Evolutionary conservation across 306 rosid species (phyloP).

Genomic region (Mimosa bimucronata): DNA sequence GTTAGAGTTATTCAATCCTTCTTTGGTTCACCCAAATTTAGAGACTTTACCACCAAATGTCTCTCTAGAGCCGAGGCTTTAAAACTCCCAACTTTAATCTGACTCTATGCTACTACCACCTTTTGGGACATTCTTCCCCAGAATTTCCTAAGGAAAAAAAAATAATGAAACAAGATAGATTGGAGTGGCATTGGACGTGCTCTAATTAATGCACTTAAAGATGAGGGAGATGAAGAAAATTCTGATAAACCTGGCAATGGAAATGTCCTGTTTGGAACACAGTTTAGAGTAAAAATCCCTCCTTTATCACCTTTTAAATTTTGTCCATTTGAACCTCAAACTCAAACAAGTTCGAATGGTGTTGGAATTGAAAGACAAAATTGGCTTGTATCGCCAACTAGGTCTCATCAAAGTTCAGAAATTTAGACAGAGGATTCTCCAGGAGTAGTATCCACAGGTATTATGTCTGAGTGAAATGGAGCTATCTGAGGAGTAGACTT

Average conservation of each 20-base stretch:
- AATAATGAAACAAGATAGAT: constrained; percentile 43
- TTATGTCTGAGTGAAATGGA: constrained; percentile 70
- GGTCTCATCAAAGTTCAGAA: constrained; percentile 39
- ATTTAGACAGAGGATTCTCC: constrained; percentile 37
- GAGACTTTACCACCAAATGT: constrained; percentile 59
- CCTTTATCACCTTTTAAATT: constrained; percentile 31
- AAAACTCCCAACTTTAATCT: constrained; percentile 73
- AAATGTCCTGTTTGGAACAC: constrained; percentile 60
- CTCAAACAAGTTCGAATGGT: constrained; percentile 34
- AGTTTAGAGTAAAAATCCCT: constrained; percentile 72
- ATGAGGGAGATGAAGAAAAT: constrained; percentile 39
- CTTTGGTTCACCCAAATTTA: constrained; percentile 70
- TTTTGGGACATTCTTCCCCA: constrained; percentile 27
- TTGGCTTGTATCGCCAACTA: neutral
- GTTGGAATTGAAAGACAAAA: constrained; percentile 42
- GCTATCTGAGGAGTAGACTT: constrained; percentile 84
- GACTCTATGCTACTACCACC: constrained; percentile 57
- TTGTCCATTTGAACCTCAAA: constrained; percentile 38
- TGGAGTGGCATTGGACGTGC: constrained; percentile 72
- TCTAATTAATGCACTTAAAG: constrained; percentile 51
- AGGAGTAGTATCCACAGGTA: neutral
- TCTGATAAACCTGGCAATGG: constrained; percentile 40
- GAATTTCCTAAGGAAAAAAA: constrained; percentile 45
- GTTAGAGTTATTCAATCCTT: constrained; percentile 52
- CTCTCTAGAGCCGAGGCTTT: constrained; percentile 54